Evolutionary conservation across 768 basidiomycete genomes (phyloP), one percentile per base, ranked within the genome.

Genomic region (Lactifluus subvellereus): DNA sequence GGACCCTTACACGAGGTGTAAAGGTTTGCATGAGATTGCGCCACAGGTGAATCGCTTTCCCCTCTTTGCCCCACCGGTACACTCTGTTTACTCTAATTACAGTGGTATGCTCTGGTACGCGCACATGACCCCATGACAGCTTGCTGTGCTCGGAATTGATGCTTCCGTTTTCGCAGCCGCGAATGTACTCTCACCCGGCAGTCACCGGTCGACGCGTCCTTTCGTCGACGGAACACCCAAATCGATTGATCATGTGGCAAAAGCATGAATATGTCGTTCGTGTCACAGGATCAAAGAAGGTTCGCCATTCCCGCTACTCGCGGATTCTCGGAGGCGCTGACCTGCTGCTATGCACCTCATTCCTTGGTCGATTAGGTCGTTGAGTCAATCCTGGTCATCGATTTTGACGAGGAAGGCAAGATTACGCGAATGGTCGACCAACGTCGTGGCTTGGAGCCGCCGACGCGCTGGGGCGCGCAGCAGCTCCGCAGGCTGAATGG

Each of bases 341-440:
- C 27, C 7, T 13, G 14, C 30, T 48, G 18, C 37, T 45, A 14
- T 27, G 54, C 66, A n/a, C 16, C 9, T 27, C 11, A 18, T 14
- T 22, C 18, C n/a, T 14, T 37, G 49, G 30, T 40, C 48, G 38
- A 27, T 30, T 57, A 89, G 87, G 69, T 76, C 9, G 74, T 87
- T 35, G 77, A 83, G 43, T 89, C 87, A 1, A 77, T 88, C 40
- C 76, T 88, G 27, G 71, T 79, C 9, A 81, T 88, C 5, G 85
- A 88, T 64, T 72, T 89, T 57, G 86, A 88, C 69, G 84, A 85
- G 4, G 73, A 85, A 51, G 80, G 84, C 61, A 84, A 79, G 74
- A 87, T 89, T 54, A 72, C 79, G 5, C 77, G 77, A 35, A 71
- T 88, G 61, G 75, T 81, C 38, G 85, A 88, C 63, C 80, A 84